Conservation (phyloP, 2,329 filamentous ascomycete species). For the Plenodomus lindquistii region DNA sequence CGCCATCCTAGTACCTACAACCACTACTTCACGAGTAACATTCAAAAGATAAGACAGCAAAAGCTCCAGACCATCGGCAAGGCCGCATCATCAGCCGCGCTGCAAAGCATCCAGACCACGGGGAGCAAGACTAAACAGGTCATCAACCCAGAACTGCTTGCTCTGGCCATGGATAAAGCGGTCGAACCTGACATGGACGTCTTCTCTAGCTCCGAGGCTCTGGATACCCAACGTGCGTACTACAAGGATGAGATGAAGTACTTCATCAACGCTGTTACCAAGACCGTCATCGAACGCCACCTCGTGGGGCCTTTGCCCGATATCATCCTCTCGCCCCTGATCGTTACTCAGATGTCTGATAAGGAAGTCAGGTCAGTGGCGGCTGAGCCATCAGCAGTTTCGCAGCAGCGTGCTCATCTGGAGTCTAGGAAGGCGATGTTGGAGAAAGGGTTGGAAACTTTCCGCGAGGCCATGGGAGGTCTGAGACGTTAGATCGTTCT, state of each 20-base stretch:
- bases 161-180: slow-evolving; percentile 1
- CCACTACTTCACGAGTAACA: slow-evolving; percentile 40
- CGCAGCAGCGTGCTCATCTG: slow-evolving; percentile 29
- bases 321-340: slow-evolving; percentile 35
- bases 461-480: slow-evolving; percentile 34
- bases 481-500: slow-evolving; percentile 5
- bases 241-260: slow-evolving; percentile 46
- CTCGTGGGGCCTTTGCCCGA: slow-evolving; percentile 36
- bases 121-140: too few relatives aligned
- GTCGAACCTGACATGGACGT: slow-evolving; percentile 39
- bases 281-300: slow-evolving; percentile 46
- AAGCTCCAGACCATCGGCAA: slow-evolving; percentile 3
- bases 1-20: slow-evolving; percentile 61
- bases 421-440: slow-evolving; percentile 36
- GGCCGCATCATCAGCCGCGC: neutral
- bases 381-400: slow-evolving; percentile 37
- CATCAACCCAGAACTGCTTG: neutral
- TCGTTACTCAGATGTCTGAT: slow-evolving; percentile 38
- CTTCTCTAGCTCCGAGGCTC: slow-evolving; percentile 40
- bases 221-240: slow-evolving; percentile 42
- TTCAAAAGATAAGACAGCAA: slow-evolving; percentile 27
- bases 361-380: slow-evolving; percentile 40
- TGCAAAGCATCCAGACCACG: neutral
- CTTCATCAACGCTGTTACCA: slow-evolving; percentile 41
- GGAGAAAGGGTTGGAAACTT: slow-evolving; percentile 41